Base-by-base conservation (phyloP, 306 rosid genomes). In the Prunus armeniaca region DNA sequence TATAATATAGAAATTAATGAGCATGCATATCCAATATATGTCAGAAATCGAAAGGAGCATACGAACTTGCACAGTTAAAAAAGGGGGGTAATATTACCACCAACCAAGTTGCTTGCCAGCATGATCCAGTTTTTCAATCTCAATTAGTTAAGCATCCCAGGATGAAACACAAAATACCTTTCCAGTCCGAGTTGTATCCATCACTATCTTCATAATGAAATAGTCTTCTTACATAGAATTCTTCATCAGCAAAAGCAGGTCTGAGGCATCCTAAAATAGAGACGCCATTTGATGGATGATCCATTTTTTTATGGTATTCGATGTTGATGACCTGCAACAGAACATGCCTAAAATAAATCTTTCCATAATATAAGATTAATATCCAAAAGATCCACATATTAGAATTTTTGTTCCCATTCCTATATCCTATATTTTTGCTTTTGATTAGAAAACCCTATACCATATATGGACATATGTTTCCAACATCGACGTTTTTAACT, bases 241-340 rank as follows among this genome's bases (percentile, higher is more conserved):
- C 94, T 86, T 94, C 96, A 75, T 94, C 96, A 64, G 87, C 83
- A 76, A 76, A 88, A 72, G 91, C 87, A 32, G 97, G 98, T 84
- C 89, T 86, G 74, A 94, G 93, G 75, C 82, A 89, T 72, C 98
- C 98, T 74, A 90, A 68, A 78, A 94, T 90, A 69, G 96, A 92
- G 71, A 94, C 91, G 71, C 96, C 97, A 84, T 92, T 94, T 65
- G 93, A 90, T 65, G 98, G 98, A 84, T 84, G 87, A 72, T 80
- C 84, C 93, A 92, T 90, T 67, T 83, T 82, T 82, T 78, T 88
- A 38, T 77, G 87, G 80, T 83, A 86, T 51, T 88, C 89, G 84
- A 74, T 43, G 74, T 81, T 77, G 65, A 88, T 45, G 57, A 83
- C 93, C 98, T 94, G 80, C 75, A 82, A 78, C 47, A 72, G 82